These are phyloP conservation scores for Nannochloropsis gaditana DNA, from an alignment of 108 stramenopile genomes.

Conservation along the genomic window DNA sequence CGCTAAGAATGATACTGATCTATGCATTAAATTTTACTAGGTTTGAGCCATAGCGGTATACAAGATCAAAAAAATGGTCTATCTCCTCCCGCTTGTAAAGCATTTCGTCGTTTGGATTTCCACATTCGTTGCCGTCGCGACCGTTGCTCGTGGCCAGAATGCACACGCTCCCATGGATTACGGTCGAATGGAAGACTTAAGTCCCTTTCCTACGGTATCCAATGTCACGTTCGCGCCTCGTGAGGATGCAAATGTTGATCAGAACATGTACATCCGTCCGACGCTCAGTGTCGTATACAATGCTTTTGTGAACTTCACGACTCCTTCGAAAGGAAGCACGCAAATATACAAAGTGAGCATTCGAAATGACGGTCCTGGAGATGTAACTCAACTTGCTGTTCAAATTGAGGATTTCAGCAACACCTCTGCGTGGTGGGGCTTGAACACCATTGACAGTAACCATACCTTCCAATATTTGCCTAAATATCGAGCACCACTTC, in stretches of 20 bases:
- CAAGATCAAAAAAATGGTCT: neutral
- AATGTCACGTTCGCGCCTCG: neutral
- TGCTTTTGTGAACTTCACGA: neutral
- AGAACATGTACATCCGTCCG: neutral
- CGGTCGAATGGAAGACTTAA: neutral
- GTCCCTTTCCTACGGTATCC: neutral
- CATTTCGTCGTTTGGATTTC: neutral
- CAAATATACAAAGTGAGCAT: constrained; percentile 15
- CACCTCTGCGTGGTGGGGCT: neutral
- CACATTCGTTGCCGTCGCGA: neutral
- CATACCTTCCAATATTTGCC: neutral
- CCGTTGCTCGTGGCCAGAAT: neutral
- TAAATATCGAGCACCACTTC: neutral
- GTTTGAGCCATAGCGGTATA: too few relatives aligned
- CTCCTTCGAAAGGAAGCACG: neutral
- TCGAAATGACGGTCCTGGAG: neutral
- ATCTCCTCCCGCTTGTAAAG: neutral
- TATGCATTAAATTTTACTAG: too few relatives aligned
- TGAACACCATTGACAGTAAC: constrained; percentile 10
- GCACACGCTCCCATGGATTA: neutral
- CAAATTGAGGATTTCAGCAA: constrained; percentile 7
- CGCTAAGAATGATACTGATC: too few relatives aligned
- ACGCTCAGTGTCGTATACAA: neutral
- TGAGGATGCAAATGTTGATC: neutral
- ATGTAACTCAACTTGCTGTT: constrained; percentile 16